Base-by-base conservation (phyloP, 2,329 filamentous ascomycete genomes). In the Microdochium paspali region DNA sequence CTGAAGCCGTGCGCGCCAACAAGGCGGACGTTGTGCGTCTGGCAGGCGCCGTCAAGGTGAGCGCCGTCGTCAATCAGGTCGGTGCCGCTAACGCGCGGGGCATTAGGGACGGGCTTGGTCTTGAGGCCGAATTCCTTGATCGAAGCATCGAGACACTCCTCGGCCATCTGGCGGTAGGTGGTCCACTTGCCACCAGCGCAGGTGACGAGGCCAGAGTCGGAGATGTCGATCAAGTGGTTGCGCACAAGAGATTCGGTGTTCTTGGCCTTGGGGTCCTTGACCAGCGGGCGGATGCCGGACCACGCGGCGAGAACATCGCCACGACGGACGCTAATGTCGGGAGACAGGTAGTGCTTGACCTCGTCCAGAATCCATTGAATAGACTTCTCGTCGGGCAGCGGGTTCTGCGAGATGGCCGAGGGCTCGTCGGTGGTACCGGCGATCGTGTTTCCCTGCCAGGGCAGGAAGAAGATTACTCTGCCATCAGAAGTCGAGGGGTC, bases 101-200 rank as follows among this genome's bases (percentile, higher is more conserved):
- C 76, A 53, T 81, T 70, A n/a, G 66, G 56, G 28, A 84, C 66
- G 15, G 80, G 70, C 44, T 70, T 70, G 3, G 84, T 68, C 46
- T 74, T 63, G 30, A 93, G 75, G 9, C 71, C 68, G 65, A 89
- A 91, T 50, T 79, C 72, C 46, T 76, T 72, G 62, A 93, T 77
- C 10, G 88, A 86, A 58, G 86, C 83, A 58, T 94, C 87, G 40
- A 95, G 87, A 42, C 85, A 86, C 62, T 94, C 87, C 66, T 95
- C 87, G 21, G 88, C 87, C 89, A 95, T 94, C 66, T 94, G 87
- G 48, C 89, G 84, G 68, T 94, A 94, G 1, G 89, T 94, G 2
- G 89, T 94, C 89, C 89, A 94, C 68, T 95, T 94, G 44, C 89
- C 89, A 56, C 89, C 89, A 24, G 87, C 87, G 60, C 87, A 90